These are phyloP conservation scores for Hanseniaspora uvarum DNA, from an alignment of 1,139 yeast species.

Conservation along the genomic window DNA sequence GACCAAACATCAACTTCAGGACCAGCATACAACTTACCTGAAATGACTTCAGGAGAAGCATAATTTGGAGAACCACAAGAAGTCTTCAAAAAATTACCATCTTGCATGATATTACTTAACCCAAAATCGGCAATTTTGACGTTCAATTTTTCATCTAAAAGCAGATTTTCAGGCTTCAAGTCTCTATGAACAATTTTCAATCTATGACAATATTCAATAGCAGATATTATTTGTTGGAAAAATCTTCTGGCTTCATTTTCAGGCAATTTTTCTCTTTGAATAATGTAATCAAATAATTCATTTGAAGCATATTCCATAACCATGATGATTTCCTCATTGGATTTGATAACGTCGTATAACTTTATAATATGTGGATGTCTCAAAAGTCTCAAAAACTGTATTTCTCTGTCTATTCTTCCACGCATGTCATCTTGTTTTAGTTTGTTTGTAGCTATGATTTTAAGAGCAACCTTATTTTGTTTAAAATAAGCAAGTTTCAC, in stretches of 20 bases:
- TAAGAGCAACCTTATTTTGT: slow-evolving; percentile 87
- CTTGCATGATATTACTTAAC: slow-evolving; percentile 91
- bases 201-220: slow-evolving; percentile 94
- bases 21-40: slow-evolving; percentile 94
- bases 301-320: slow-evolving; percentile 96
- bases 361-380: slow-evolving; percentile 97
- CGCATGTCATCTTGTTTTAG: slow-evolving; percentile 96
- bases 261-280: slow-evolving; percentile 88
- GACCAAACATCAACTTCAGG: slow-evolving; percentile 99
- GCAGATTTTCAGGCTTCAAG: slow-evolving; percentile 84
- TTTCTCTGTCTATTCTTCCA: slow-evolving; percentile 90
- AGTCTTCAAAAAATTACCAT: slow-evolving; percentile 90
- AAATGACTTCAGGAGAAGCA: slow-evolving; percentile 96
- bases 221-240: slow-evolving; percentile 94
- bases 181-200: slow-evolving; percentile 97
- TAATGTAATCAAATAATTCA: slow-evolving; percentile 90
- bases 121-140: slow-evolving; percentile 96
- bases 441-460: slow-evolving; percentile 87
- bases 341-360: slow-evolving; percentile 88
- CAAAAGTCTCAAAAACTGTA: slow-evolving; percentile 73
- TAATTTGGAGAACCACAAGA: slow-evolving; percentile 96
- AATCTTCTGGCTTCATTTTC: slow-evolving; percentile 91
- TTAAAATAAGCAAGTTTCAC: slow-evolving; percentile 95
- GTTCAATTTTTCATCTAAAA: slow-evolving; percentile 80
- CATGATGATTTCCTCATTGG: slow-evolving; percentile 94